Conservation (phyloP, 73 alveolate species). For the Stentor roeselii region DNA sequence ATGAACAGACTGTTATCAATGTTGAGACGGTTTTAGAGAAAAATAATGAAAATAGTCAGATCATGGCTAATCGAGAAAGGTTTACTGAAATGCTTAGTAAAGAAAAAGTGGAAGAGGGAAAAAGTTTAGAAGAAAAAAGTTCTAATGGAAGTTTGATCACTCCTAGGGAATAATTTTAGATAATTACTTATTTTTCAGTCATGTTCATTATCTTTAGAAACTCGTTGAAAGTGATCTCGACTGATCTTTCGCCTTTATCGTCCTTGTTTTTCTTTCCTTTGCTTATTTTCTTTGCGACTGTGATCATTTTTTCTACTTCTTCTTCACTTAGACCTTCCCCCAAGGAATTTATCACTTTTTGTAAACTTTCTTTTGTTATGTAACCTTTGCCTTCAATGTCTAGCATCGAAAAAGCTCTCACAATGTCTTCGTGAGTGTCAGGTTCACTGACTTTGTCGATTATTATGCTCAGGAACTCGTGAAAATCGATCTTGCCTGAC, state of each 20-base stretch:
- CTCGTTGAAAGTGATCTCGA: slow-evolving; percentile 6
- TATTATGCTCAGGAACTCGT: slow-evolving; percentile 94
- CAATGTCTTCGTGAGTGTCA: slow-evolving; percentile 71
- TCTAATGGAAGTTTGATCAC: too few species aligned
- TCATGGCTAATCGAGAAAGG: too few species aligned
- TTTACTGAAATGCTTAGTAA: too few species aligned
- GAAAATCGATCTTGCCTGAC: slow-evolving; percentile 91
- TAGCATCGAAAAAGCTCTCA: slow-evolving; percentile 65
- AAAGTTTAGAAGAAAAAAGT: too few species aligned
- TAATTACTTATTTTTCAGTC: slow-evolving; percentile 3
- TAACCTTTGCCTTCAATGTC: slow-evolving; percentile 3
- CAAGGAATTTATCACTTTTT: not conserved
- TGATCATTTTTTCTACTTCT: slow-evolving; percentile 25
- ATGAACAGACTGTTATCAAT: too few species aligned
- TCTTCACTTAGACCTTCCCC: slow-evolving; percentile 27
- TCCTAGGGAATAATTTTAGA: too few species aligned
- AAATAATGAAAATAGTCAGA: too few species aligned
- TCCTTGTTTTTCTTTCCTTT: not conserved
- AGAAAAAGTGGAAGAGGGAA: too few species aligned
- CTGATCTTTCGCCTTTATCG: not conserved
- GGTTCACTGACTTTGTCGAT: slow-evolving; percentile 93
- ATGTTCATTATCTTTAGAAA: not conserved
- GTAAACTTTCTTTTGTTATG: slow-evolving; percentile 25
- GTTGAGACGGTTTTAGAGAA: too few species aligned
- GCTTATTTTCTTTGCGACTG: not conserved